Base-by-base conservation (phyloP, 257 asterid genomes). In the Galeopsis tetrahit region DNA sequence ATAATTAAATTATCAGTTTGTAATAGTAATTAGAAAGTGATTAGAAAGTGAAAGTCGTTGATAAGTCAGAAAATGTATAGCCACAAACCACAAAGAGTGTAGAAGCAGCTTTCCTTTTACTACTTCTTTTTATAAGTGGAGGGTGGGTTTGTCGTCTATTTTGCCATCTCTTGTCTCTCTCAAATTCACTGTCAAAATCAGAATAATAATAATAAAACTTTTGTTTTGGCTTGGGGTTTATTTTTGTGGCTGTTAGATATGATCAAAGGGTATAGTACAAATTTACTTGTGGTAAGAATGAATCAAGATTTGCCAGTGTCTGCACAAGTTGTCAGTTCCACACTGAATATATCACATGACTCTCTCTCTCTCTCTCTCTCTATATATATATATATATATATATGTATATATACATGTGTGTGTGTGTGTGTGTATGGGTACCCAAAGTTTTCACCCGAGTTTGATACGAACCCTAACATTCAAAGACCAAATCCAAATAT, bases 101-200 rank as follows among this genome's bases (percentile, higher is more conserved):
- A 38, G 49, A 31, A 5, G 36, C 66, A 77, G 72, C 84, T 77
- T 80, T 42, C 11, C 48, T 42, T 42, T 42, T 42, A 42, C 11
- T 42, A 40, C 10, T 53, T 28, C 48, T 7, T 42, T 62, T 52
- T 53, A 42, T 10, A 10, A 35, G 68, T 49, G 62, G 73, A 36
- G 77, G 69, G 36, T 58, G 15, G 35, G 75, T 59, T 43, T 68
- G 32, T 73, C 78, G 79, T 63, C 79, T 17, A 55, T 62, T 48
- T 73, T 11, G n/a, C 39, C 61, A 63, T 53, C 79, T 59, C 9
- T 13, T 14, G 53, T 43, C 66, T 43, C 63, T 62, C 73, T 65
- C 79, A 21, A 10, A n/a, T 60, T 56, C 43, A 69, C 64, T 55
- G 73, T 33, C 65, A 34, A 70, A 44, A 35, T 7, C 17, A 46